Evolutionary conservation across 2,329 filamentous ascomycete genomes (phyloP).

Genomic region (Blumeriella jaapii): DNA sequence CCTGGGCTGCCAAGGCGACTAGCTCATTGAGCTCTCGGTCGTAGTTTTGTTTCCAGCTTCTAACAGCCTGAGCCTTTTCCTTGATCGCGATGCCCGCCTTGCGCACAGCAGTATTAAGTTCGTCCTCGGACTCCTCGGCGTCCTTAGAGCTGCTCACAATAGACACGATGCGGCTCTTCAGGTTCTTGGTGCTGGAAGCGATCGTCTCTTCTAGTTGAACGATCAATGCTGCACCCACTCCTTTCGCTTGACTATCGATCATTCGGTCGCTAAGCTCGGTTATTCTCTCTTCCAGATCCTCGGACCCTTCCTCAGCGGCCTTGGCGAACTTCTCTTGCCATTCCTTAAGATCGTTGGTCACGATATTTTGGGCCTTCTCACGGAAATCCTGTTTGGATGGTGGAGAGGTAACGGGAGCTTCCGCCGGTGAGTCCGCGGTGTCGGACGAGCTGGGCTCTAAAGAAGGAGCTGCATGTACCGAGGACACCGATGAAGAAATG

Average conservation of each 20-base stretch:
- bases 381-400: conserved; percentile 39
- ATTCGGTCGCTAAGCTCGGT: conserved; percentile 61
- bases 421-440: conserved; percentile 17
- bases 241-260: conserved; percentile 52
- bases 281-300: conserved; percentile 51
- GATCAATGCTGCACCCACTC: conserved; percentile 54
- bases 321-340: conserved; percentile 87
- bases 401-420: conserved; percentile 24
- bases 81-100: conserved; percentile 49
- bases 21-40: conserved; percentile 44
- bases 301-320: conserved; percentile 74
- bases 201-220: conserved; percentile 56
- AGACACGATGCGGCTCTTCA: conserved; percentile 57
- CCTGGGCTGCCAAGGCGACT: conserved; percentile 46
- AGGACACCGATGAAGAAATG: conserved; percentile 19
- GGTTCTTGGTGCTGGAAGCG: conserved; percentile 47
- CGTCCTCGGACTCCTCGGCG: conserved; percentile 38
- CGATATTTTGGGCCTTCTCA: conserved; percentile 50
- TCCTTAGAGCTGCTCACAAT: conserved; percentile 47
- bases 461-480: conserved; percentile 16
- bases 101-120: conserved; percentile 41
- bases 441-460: conserved; percentile 2
- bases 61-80: conserved; percentile 50
- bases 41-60: conserved; percentile 50
- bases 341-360: conserved; percentile 64